These are phyloP conservation scores for Beauveria pseudobassiana DNA, from an alignment of 2,329 filamentous ascomycete species.

Conservation along the genomic window DNA sequence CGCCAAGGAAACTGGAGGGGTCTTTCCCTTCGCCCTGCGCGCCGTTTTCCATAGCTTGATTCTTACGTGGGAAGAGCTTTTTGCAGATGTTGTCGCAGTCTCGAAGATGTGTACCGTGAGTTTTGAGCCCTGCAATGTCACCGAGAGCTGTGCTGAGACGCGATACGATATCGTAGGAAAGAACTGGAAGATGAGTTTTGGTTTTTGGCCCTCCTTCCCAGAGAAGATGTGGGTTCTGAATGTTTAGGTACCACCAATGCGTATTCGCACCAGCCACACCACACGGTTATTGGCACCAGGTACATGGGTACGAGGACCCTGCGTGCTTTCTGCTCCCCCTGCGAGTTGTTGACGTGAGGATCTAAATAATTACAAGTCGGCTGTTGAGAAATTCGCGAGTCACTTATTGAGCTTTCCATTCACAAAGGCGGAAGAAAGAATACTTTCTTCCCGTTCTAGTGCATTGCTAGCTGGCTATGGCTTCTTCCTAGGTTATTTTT, in stretches of 20 bases:
- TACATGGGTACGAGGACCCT: conserved; percentile 2
- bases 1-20: conserved; percentile 84
- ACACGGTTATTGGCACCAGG: conserved; percentile 5
- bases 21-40: conserved; percentile 73
- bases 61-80: neutral
- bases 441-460: neutral
- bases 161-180: neutral
- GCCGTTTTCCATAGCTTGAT: conserved; percentile 63
- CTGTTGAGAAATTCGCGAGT: neutral
- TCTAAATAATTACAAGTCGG: neutral
- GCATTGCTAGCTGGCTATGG: neutral
- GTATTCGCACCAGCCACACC: neutral
- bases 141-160: neutral
- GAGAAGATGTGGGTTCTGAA: neutral
- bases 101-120: no score
- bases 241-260: neutral
- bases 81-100: neutral
- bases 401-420: neutral
- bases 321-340: neutral
- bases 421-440: neutral
- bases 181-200: neutral
- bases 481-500: neutral
- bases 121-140: no score
- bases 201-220: neutral
- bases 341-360: neutral